Evolutionary conservation across 2,329 filamentous ascomycete species (phyloP).

Genomic region (Hymenoscyphus infarciens): DNA sequence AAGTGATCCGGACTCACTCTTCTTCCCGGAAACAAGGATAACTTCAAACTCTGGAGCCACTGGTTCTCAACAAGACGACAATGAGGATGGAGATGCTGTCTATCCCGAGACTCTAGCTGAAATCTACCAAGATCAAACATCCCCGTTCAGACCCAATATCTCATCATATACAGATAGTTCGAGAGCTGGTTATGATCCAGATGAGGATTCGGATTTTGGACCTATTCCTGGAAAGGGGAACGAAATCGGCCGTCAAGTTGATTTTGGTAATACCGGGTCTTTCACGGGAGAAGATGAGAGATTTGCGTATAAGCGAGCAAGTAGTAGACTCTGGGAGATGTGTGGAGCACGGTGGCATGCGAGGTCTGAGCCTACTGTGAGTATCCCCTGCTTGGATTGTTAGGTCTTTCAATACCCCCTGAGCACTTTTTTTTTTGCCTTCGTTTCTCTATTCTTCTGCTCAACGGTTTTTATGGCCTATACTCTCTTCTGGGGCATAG

Average conservation of each 20-base stretch:
- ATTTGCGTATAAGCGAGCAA: conserved; percentile 76
- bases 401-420: not conserved
- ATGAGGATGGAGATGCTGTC: conserved; percentile 47
- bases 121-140: conserved; percentile 73
- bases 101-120: conserved; percentile 66
- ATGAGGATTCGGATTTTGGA: conserved; percentile 56
- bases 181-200: conserved; percentile 50
- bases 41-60: conserved; percentile 16
- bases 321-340: conserved; percentile 78
- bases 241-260: conserved; percentile 40
- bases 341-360: conserved; percentile 71
- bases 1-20: conserved; percentile 67
- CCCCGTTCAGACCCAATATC: conserved; percentile 76
- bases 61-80: conserved; percentile 36
- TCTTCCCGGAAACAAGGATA: conserved; percentile 61
- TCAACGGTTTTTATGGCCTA: no score
- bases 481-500: no score
- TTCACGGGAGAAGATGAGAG: conserved; percentile 79
- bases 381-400: not conserved
- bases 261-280: conserved; percentile 64
- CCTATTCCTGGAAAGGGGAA: conserved; percentile 33
- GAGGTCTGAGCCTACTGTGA: conserved; percentile 45
- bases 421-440: not conserved
- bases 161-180: conserved; percentile 55
- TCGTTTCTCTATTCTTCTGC: not conserved